Conservation (phyloP, 2,329 filamentous ascomycete genomes). For the Talaromyces sp. region DNA sequence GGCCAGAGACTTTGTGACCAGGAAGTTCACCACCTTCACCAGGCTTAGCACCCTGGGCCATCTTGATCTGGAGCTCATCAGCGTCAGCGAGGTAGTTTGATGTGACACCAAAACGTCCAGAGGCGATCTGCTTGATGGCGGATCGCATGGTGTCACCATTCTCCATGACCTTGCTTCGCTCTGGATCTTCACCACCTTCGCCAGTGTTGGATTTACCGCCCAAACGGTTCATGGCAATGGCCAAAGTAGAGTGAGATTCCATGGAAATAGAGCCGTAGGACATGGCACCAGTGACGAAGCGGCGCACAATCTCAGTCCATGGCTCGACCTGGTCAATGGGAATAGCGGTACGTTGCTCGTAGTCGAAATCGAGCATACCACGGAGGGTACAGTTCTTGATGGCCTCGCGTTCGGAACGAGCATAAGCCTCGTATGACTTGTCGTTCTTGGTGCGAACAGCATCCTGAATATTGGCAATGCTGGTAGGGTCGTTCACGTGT, state of each 20-base stretch:
- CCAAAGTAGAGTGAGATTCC: conserved; percentile 94
- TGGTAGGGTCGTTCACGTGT: conserved; percentile 90
- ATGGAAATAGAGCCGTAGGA: conserved; percentile 98
- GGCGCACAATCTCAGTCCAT: conserved; percentile 95
- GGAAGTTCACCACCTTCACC: conserved; percentile 96
- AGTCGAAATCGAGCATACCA: conserved; percentile 92
- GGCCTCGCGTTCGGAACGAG: conserved; percentile 85
- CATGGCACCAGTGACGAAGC: conserved; percentile 97
- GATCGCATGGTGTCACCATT: conserved; percentile 97
- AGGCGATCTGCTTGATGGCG: conserved; percentile 95
- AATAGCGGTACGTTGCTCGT: conserved; percentile 77
- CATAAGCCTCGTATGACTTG: conserved; percentile 97
- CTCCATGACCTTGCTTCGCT: conserved; percentile 78
- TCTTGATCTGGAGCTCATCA: conserved; percentile 97
- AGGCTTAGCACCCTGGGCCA: conserved; percentile 97
- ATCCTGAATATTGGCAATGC: conserved; percentile 95
- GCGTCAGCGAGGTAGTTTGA: conserved; percentile 92
- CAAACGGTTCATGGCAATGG: conserved; percentile 93
- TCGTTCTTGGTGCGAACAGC: conserved; percentile 96
- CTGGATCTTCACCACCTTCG: conserved; percentile 92
- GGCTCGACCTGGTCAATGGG: conserved; percentile 96
- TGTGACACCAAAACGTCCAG: conserved; percentile 92
- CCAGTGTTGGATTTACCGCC: conserved; percentile 97
- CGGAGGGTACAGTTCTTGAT: conserved; percentile 95
- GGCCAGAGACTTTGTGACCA: conserved; percentile 91